Percentiles rank a stretch among this genome's conserved stretches.
phyloP scores from a whole-genome alignment of 352 stramenopile genomes.

The Globisporangium rhizosaccharum region DNA sequence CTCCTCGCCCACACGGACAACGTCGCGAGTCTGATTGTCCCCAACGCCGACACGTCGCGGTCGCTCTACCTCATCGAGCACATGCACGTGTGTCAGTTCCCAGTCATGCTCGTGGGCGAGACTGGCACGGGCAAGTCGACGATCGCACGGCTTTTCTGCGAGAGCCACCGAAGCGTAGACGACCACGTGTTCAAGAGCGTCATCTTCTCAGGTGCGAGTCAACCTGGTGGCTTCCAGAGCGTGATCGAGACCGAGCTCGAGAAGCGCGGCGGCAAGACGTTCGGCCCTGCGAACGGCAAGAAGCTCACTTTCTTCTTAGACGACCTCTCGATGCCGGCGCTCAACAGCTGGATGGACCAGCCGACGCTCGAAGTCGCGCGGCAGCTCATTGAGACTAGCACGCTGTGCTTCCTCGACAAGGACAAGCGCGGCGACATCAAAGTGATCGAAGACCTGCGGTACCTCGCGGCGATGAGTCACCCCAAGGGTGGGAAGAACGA shows the following conservation, averaged over 20 bases:
- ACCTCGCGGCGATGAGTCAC: slow-evolving; percentile 60
- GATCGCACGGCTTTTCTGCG: slow-evolving; percentile 73
- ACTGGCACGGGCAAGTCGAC: slow-evolving; percentile 87
- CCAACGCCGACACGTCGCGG: slow-evolving; percentile 80
- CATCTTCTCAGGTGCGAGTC: slow-evolving; percentile 84
- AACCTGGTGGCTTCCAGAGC: slow-evolving; percentile 73
- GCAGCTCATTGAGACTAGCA: slow-evolving; percentile 62
- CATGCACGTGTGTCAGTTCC: slow-evolving; percentile 41
- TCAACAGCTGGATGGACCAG: slow-evolving; percentile 73
- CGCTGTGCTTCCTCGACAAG: slow-evolving; percentile 78
- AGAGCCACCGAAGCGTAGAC: slow-evolving; percentile 28
- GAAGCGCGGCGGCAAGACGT: slow-evolving; percentile 78
- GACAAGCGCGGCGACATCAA: slow-evolving; percentile 82
- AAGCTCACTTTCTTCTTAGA: slow-evolving; percentile 81
- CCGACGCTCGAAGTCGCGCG: slow-evolving; percentile 70
- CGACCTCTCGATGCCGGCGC: slow-evolving; percentile 62
- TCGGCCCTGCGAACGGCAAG: slow-evolving; percentile 58
- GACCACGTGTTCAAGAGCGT: slow-evolving; percentile 72
- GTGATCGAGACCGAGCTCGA: slow-evolving; percentile 72
- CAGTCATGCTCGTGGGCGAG: slow-evolving; percentile 82
- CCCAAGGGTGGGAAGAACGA: slow-evolving; percentile 70
- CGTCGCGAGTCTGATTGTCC: slow-evolving; percentile 80
- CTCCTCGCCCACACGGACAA: slow-evolving; percentile 35
- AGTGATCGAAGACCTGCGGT: slow-evolving; percentile 59
- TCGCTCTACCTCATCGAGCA: slow-evolving; percentile 66